Evolutionary conservation across 495 filamentous ascomycete species (phyloP), one percentile per base, ranked within the genome.

Genomic region (Terfezia boudieri): DNA sequence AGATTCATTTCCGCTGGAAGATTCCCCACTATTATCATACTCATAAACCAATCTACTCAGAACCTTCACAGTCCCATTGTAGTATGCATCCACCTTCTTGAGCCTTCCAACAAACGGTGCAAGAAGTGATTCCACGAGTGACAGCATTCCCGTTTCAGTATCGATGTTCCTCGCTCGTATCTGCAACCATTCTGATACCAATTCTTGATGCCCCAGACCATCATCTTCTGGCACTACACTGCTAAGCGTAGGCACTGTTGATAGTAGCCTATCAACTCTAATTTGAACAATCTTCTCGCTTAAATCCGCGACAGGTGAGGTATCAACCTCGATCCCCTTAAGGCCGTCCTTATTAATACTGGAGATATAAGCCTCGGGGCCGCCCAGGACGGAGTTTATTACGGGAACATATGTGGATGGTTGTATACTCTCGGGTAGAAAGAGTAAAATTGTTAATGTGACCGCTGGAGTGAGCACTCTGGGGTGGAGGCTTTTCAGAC

Each of bases 151-250:
- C 2, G 78, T 82, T 67, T 82, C 76, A 0, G 67, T 61, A 51
- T 86, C 82, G 22, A 84, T 80, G 41, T 68, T 69, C 57, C 79
- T 69, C 12, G 79, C 74, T 16, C 81, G 80, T 51, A 78, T 74
- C 52, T 81, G 70, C n/a, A 86, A 64, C 57, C 82, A 86, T 35
- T 70, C 69, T 9, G 72, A 72, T 22, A 82, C 54, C 20, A 48
- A 10, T 14, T 12, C 23, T 35, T 51, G 14, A 12, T 51, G 12
- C 26, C 17, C 16, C 14, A 12, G 0, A 20, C 26, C 50, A 35
- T 20, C n/a, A 51, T 51, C 22, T 23, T 17, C 35, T 2, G 16
- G 22, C 36, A 38, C 58, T n/a, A 54, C 8, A 22, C 8, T 16
- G 8, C 37, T 46, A 8, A 63, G 41, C n/a, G 54, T 9, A 12